Evolutionary conservation across 441 rosid genomes (phyloP).

Genomic region (Adansonia rubrostipa): DNA sequence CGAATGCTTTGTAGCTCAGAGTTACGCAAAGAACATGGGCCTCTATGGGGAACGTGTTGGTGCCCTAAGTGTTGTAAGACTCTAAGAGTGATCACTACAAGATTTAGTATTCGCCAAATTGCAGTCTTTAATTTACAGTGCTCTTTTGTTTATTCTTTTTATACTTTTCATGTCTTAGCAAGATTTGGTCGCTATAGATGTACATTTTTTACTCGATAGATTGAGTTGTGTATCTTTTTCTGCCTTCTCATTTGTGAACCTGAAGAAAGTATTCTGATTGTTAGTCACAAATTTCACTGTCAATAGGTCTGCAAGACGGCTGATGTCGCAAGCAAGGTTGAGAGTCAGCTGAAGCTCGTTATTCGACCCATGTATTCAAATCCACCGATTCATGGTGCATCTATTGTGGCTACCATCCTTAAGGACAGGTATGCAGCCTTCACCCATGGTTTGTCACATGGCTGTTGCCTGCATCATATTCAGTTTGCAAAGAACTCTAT

Average conservation of each 20-base stretch:
- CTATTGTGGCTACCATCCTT: constrained; percentile 72
- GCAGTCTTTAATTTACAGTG: neutral
- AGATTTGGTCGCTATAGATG: neutral
- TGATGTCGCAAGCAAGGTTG: constrained; percentile 82
- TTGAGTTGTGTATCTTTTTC: neutral
- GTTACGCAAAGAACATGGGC: constrained; percentile 97
- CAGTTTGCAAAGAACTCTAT: neutral
- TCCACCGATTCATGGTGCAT: constrained; percentile 82
- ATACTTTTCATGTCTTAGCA: neutral
- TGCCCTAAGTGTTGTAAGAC: constrained; percentile 90
- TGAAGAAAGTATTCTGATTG: constrained; percentile 6
- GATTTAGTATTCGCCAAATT: neutral
- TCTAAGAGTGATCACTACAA: neutral
- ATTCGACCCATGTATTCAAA: constrained; percentile 85
- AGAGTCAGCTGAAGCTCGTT: constrained; percentile 89
- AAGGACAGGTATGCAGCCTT: constrained; percentile 50
- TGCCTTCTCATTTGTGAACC: neutral
- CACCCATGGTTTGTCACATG: neutral
- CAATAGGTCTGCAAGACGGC: constrained; percentile 83
- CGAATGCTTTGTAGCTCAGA: constrained; percentile 87
- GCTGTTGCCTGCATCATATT: neutral
- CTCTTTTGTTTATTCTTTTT: neutral
- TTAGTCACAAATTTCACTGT: constrained; percentile 11
- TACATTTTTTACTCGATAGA: neutral
- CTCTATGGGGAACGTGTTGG: constrained; percentile 97